A percentile compares a stretch with the other conserved stretches of the same genome.
Conservation (phyloP, 306 rosid species). For the Rosa persica region DNA sequence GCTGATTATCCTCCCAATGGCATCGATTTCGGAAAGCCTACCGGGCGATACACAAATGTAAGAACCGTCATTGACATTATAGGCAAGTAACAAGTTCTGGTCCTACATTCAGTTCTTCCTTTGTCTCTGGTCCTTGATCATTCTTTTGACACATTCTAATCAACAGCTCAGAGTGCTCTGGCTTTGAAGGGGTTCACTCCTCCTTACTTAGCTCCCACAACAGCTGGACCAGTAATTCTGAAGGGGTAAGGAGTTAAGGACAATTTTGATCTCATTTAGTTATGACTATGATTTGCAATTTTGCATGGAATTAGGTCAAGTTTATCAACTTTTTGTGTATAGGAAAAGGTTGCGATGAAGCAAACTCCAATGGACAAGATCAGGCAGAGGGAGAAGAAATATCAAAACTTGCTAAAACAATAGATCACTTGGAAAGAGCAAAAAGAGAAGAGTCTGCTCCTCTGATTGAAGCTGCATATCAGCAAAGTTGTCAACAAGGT, state of each 20-base stretch:
- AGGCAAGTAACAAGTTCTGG: constrained; percentile 37
- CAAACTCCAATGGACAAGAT: constrained; percentile 73
- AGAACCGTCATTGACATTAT: constrained; percentile 62
- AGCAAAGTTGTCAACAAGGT: constrained; percentile 70
- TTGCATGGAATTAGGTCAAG: not conserved
- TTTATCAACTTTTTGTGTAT: not conserved
- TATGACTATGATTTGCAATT: not conserved
- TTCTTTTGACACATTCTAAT: not conserved
- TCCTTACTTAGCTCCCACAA: constrained; percentile 64
- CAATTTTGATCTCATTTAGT: not conserved
- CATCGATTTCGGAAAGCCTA: constrained; percentile 69
- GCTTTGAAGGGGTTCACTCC: constrained; percentile 44
- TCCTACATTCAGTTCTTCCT: not conserved
- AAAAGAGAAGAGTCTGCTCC: constrained; percentile 93
- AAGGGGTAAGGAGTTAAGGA: constrained; percentile 16
- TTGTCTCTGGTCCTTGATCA: not conserved
- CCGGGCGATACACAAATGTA: constrained; percentile 75
- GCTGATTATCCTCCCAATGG: constrained; percentile 61
- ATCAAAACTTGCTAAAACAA: constrained; percentile 72
- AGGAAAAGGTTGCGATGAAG: constrained; percentile 62
- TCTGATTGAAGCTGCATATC: constrained; percentile 80
- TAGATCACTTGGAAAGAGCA: constrained; percentile 89
- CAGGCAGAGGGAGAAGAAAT: constrained; percentile 67
- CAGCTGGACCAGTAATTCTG: constrained; percentile 47
- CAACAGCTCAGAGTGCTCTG: constrained; percentile 50